These are phyloP conservation scores for Yarrowia alimentaria DNA, from an alignment of 805 yeast species.

Conservation along the genomic window DNA sequence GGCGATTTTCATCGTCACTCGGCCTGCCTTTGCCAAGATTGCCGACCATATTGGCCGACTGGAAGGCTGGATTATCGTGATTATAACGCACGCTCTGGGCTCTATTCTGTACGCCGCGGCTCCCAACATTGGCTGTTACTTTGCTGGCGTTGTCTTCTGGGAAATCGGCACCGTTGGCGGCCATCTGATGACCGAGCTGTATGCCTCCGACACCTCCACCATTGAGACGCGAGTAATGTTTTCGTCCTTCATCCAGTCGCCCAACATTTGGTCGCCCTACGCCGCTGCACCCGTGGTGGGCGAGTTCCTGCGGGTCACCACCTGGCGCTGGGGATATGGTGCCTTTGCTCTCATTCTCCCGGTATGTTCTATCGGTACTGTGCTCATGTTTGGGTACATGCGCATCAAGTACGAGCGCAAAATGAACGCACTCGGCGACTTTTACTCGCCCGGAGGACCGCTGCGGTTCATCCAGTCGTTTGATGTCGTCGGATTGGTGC, in stretches of 20 bases:
- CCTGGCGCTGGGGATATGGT: constrained; percentile 55
- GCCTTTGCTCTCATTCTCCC: constrained; percentile 48
- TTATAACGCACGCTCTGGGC: background rate
- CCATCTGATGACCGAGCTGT: background rate
- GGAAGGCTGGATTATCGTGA: background rate
- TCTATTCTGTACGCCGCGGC: background rate
- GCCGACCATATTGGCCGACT: background rate
- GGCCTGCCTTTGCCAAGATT: background rate
- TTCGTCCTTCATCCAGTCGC: background rate
- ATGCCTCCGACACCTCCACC: background rate
- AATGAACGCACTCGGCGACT: background rate
- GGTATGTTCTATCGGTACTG: constrained; percentile 11
- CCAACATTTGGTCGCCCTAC: background rate
- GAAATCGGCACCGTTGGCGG: background rate
- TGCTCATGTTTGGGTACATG: background rate
- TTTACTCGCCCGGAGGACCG: background rate
- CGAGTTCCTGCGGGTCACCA: constrained; percentile 40
- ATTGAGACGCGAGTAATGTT: background rate
- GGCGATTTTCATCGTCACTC: background rate
- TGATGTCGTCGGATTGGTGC: background rate
- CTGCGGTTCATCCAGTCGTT: background rate
- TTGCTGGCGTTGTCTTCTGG: background rate
- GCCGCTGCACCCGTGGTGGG: background rate
- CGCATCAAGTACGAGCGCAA: background rate
- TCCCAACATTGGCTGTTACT: background rate